Evolutionary conservation across 495 filamentous ascomycete species (phyloP).

Genomic region (Amphirosellinia nigrospora): DNA sequence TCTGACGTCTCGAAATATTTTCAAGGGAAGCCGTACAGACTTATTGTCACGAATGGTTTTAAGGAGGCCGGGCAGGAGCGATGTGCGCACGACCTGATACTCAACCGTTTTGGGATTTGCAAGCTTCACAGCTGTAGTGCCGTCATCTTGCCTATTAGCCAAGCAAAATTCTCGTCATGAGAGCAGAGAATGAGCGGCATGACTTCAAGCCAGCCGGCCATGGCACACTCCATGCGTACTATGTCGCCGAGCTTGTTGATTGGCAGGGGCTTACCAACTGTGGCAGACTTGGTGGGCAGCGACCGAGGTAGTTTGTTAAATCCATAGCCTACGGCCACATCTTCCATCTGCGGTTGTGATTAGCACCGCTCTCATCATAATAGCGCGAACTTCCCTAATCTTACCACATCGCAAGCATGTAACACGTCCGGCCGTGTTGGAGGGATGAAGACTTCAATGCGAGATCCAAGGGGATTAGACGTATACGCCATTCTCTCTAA

Average conservation of each 20-base stretch:
- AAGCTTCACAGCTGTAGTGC: constrained; percentile 81
- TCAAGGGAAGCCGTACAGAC: constrained; percentile 84
- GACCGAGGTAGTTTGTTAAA: constrained; percentile 91
- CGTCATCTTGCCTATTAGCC: constrained; percentile 90
- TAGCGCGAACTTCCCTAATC: background rate
- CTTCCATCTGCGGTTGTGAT: constrained; percentile 72
- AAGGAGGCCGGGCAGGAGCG: constrained; percentile 83
- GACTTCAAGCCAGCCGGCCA: constrained; percentile 96
- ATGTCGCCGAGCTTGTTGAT: constrained; percentile 97
- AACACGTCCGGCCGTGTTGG: constrained; percentile 92
- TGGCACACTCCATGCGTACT: constrained; percentile 84
- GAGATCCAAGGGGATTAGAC: constrained; percentile 67
- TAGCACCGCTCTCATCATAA: background rate
- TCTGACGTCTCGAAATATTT: constrained; percentile 94
- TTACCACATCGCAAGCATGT: constrained; percentile 85
- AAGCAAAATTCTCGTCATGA: constrained; percentile 97
- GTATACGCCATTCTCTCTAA: constrained; percentile 85
- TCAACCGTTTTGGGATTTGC: constrained; percentile 96
- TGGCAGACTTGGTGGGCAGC: constrained; percentile 72
- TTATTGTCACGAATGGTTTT: constrained; percentile 98
- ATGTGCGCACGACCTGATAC: constrained; percentile 95
- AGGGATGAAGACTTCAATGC: constrained; percentile 79
- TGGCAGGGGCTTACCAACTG: constrained; percentile 82
- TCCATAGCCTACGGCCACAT: constrained; percentile 92
- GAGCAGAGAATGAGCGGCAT: constrained; percentile 97